Base-by-base conservation (phyloP, 2,329 filamentous ascomycete genomes). In the Xylaria sp. region DNA sequence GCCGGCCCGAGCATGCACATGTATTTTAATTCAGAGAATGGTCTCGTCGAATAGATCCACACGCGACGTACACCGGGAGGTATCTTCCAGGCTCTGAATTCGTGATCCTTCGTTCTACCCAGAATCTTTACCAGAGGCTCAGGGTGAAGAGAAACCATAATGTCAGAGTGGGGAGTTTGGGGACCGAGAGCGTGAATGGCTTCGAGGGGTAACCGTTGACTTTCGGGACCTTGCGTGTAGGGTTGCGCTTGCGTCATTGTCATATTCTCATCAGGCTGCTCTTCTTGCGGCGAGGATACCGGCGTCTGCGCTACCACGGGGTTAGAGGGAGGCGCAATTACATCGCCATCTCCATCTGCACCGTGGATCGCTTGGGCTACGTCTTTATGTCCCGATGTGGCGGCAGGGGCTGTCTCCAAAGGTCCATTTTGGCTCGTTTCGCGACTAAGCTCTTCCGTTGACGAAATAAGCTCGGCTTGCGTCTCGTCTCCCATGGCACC, bases 11-110 rank as follows among this genome's bases (percentile, higher is more conserved):
- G 75, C 9, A 75, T 75, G 13, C 82, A 84, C 77, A 88, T 84
- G 63, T 87, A 86, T 48, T 74, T 78, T 7, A 88, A 68, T 50
- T 79, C 70, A n/a, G 70, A 74, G 8, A 69, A 64, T 1, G 75
- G 80, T 26, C 64, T 70, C 16, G 74, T 82, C 16, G 76, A 75
- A 59, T 86, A 85, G 16, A 88, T 73, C 86, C 86, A 89, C 61
- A 87, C 76, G n/a, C 85, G 82, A 17, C 70, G 73, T 4, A 86
- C 81, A 16, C 77, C 74, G 2, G 72, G 65, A 1, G 83, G 82
- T 19, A 88, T 77, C 44, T 75, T 78, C 71, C 82, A 86, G 16
- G 72, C 70, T 40, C 84, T 76, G 54, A 82, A 80, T 48, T 87
- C 76, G 63, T 86, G 78, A 50, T 83, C 74, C 50, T 80, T 79